phyloP scores from a whole-genome alignment of 176 grass and related monocot species.

The Themeda triandra region DNA sequence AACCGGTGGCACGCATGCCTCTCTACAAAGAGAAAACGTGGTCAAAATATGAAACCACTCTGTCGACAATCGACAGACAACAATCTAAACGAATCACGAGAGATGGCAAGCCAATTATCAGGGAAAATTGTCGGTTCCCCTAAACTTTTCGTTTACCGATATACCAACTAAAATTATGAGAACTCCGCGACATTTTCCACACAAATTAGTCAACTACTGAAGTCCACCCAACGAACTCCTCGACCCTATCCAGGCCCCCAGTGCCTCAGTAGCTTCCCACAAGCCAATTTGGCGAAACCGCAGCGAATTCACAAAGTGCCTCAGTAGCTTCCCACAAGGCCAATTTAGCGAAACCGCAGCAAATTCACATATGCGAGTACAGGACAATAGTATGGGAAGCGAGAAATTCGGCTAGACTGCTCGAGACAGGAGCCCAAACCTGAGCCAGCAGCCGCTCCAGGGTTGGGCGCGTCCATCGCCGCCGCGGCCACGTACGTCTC shows the following conservation, averaged over 20 bases:
- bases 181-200: neutral
- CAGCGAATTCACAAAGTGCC: neutral
- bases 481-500: slow-evolving; percentile 1
- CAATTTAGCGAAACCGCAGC: neutral
- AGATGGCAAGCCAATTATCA: neutral
- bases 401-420: neutral
- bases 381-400: neutral
- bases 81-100: neutral
- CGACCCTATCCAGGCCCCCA: neutral
- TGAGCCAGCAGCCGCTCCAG: neutral
- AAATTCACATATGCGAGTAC: neutral
- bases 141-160: neutral
- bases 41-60: neutral
- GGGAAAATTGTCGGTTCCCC: neutral
- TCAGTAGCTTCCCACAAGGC: neutral
- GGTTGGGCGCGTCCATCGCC: slow-evolving; percentile 16
- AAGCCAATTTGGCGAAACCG: neutral
- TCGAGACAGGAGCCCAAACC: slow-evolving; percentile 30
- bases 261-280: neutral
- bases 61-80: neutral
- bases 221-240: slow-evolving; percentile 29
- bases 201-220: slow-evolving; percentile 16
- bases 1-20: neutral
- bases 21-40: neutral
- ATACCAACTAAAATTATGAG: neutral